Evolutionary conservation across 495 filamentous ascomycete species (phyloP).

Genomic region (Achaetomiella virescens): DNA sequence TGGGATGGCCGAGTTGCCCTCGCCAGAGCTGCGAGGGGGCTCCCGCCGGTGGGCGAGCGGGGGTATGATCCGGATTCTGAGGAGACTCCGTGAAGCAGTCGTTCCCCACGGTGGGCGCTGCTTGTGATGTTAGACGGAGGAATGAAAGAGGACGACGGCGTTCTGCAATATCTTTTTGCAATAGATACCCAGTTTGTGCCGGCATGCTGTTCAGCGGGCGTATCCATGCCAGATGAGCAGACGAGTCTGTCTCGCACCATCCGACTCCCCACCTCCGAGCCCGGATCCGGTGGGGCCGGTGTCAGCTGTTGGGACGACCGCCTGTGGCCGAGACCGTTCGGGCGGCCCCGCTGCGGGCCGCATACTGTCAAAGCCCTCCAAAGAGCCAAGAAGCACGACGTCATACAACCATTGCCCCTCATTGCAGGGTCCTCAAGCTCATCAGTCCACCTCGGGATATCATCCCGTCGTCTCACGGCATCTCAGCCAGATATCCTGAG

Average conservation of each 20-base stretch:
- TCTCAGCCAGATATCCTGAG: not conserved
- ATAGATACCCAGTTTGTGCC: constrained; percentile 7
- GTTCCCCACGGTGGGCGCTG: not conserved
- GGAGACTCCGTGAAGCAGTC: constrained; percentile 1
- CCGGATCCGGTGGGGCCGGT: not conserved
- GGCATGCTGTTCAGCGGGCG: not conserved
- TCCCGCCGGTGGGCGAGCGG: constrained; percentile 23
- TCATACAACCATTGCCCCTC: not conserved
- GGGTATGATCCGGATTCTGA: constrained; percentile 13
- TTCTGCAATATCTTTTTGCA: not conserved
- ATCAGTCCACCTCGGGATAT: not conserved
- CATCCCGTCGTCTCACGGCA: not conserved
- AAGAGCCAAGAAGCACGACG: constrained; percentile 6
- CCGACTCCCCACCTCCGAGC: not conserved
- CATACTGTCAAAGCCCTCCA: not conserved
- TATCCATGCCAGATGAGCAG: not conserved
- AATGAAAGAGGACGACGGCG: not conserved
- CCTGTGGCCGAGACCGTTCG: constrained; percentile 1
- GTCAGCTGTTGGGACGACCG: not conserved
- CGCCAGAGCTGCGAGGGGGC: constrained; percentile 7
- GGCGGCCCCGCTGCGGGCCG: constrained; percentile 3
- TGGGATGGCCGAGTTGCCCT: constrained; percentile 20
- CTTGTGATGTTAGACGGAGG: not conserved
- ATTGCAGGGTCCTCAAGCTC: not conserved
- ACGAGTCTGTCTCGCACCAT: too few relatives aligned